Evolutionary conservation across 148 eudicot genomes (phyloP), one percentile per base, ranked within the genome.

Genomic region (Chenopodium suecicum): DNA sequence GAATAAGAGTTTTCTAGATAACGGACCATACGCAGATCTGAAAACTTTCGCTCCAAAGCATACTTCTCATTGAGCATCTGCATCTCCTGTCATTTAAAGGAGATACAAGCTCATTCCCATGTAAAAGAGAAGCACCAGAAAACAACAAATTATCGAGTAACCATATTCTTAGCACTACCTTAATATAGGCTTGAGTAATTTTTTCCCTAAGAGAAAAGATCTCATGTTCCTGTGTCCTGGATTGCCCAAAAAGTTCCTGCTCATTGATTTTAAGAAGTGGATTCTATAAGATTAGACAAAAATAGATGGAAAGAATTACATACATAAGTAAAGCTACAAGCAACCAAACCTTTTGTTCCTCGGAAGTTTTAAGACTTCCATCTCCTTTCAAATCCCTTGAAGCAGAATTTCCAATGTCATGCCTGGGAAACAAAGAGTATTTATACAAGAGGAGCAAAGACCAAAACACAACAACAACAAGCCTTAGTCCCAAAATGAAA

Each of bases 11-110:
- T 50, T 70, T 71, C 76, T 70, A 68, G 77, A 80, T 73, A 54
- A 86, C 91, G 60, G 83, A 95, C 98, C 98, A 93, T 86, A 82
- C 97, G 88, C 81, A 95, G 79, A 72, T 92, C 97, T 9, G 97
- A 87, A 78, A 92, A 89, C 79, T 90, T 90, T 81, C 89, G 90
- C 81, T 95, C 97, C 82, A 92, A 77, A 19, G 90, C 84, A 87
- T 91, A 91, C 82, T 92, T 95, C 84, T 93, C 98, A 83, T 90
- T 92, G 88, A 93, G 75, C 83, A 87, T 74, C 89, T 93, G 94
- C 87, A 89, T 83, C 86, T 95, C 94, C 98, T 95, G 89, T 72
- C 58, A 84, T 72, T 87, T 70, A 73, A 41, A 76, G 63, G 72
- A 80, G 58, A 80, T 62, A 78, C 64, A 62, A 80, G 22, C 44